These are phyloP conservation scores for Tagetes erecta DNA, from an alignment of 129 eudicot species.

Conservation along the genomic window DNA sequence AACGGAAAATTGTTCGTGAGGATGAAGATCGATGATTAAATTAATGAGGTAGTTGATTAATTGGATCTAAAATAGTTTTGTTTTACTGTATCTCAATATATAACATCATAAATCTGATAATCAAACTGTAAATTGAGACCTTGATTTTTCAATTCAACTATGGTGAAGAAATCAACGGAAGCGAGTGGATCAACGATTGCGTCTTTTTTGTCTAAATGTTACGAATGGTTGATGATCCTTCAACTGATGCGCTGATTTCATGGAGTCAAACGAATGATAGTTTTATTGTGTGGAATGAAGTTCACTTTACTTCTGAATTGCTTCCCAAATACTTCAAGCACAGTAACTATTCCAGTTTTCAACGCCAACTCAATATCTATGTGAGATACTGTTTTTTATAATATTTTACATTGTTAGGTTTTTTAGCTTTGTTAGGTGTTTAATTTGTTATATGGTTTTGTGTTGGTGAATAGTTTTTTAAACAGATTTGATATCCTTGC, in stretches of 20 bases:
- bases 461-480: too few relatives aligned
- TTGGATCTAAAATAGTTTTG: too few relatives aligned
- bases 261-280: slow-evolving; percentile 65
- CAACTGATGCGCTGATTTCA: slow-evolving; percentile 60
- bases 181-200: slow-evolving; percentile 48
- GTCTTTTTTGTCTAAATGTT: slow-evolving; percentile 79
- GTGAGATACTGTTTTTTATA: slow-evolving; percentile 36
- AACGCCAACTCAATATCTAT: slow-evolving; percentile 82
- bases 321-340: slow-evolving; percentile 89
- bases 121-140: background rate
- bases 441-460: too few relatives aligned
- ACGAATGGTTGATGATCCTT: slow-evolving; percentile 79
- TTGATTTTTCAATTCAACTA: slow-evolving; percentile 16
- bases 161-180: slow-evolving; percentile 66
- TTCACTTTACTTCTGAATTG: slow-evolving; percentile 56
- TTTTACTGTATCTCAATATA: too few relatives aligned
- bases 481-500: too few relatives aligned
- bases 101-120: background rate
- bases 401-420: background rate
- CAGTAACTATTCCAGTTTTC: slow-evolving; percentile 68
- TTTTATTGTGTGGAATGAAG: slow-evolving; percentile 65
- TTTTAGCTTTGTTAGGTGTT: too few relatives aligned
- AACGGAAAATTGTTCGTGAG: too few relatives aligned
- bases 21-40: too few relatives aligned
- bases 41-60: too few relatives aligned